Base-by-base conservation (phyloP, 352 stramenopile species). In the Phytophthora cactorum region DNA sequence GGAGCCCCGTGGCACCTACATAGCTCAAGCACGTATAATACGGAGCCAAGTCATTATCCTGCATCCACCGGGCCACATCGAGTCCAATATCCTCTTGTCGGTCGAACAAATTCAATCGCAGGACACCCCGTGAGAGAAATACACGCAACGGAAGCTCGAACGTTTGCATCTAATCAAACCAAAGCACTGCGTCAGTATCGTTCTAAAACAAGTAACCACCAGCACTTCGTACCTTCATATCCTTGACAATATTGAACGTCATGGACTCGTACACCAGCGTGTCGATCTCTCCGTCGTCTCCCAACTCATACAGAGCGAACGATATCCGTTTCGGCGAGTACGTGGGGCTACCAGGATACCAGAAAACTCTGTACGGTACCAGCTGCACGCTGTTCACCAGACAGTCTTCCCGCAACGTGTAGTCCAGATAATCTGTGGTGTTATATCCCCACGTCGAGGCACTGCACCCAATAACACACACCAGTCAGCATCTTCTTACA, bases 11-110 rank as follows among this genome's bases (percentile, higher is more conserved):
- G 12, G 66, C 79, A 43, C 78, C 75, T 51, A 93, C 75, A 72
- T 90, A 92, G 62, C 83, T 95, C 45, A 95, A 78, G 32, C 86
- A 95, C 59, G 79, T 88, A 56, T 91, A 95, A 59, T 91, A 95
- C 14, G 81, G 73, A 32, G 73, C 70, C 27, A 82, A 65, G 29
- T 88, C 55, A 66, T 87, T 76, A 41, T 76, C 68, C 15, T 80
- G 57, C 65, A 89, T 81, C 72, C 75, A 88, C 52, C 63, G 76
- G 3, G 68, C 74, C 46, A 89, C 69, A 43, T 89, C 82, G 29
- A 82, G 71, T 3, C 66, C 78, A 1, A 88, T 75, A 22, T 79
- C 77, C 50, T 91, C 78, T 41, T 91, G 72, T 25, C 82, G 56
- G 2, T 81, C 85, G 9, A 87, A 72, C 55, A 93, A 61, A 36